Evolutionary conservation across 495 filamentous ascomycete genomes (phyloP).

Genomic region (Margaritispora aquatica): DNA sequence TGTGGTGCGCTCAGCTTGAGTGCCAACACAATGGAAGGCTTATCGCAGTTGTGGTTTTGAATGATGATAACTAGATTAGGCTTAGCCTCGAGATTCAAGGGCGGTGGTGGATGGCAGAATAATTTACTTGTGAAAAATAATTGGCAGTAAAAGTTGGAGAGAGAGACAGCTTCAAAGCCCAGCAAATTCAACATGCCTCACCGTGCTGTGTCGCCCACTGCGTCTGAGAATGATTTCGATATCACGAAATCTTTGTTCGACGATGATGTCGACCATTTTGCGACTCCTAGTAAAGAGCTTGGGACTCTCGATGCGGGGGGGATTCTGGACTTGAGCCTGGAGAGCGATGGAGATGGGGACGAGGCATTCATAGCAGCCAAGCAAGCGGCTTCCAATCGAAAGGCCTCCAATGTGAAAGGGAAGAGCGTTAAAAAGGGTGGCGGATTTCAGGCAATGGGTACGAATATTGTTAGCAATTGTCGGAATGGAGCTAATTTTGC

Average conservation of each 20-base stretch:
- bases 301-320: slow-evolving; percentile 33
- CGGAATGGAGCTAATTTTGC: slow-evolving; percentile 6
- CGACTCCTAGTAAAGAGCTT: slow-evolving; percentile 33
- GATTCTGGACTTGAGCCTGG: slow-evolving; percentile 45
- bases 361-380: slow-evolving; percentile 81
- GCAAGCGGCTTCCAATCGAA: slow-evolving; percentile 82
- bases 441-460: slow-evolving; percentile 94
- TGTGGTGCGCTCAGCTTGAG: no score
- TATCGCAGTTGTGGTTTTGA: not conserved
- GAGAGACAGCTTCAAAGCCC: no score
- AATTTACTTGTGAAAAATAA: no score
- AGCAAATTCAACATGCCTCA: slow-evolving; percentile 22
- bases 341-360: slow-evolving; percentile 59
- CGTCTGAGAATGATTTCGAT: slow-evolving; percentile 88
- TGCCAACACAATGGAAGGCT: no score
- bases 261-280: slow-evolving; percentile 36
- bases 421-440: slow-evolving; percentile 87
- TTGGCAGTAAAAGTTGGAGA: no score
- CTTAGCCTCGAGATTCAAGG: not conserved
- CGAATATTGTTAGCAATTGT: not conserved
- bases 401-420: slow-evolving; percentile 72
- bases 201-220: slow-evolving; percentile 70
- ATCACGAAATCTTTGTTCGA: slow-evolving; percentile 77
- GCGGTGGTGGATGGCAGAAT: no score
- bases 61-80: not conserved